Conservation (phyloP, 108 stramenopile genomes). For the Skeletonema costatum region DNA sequence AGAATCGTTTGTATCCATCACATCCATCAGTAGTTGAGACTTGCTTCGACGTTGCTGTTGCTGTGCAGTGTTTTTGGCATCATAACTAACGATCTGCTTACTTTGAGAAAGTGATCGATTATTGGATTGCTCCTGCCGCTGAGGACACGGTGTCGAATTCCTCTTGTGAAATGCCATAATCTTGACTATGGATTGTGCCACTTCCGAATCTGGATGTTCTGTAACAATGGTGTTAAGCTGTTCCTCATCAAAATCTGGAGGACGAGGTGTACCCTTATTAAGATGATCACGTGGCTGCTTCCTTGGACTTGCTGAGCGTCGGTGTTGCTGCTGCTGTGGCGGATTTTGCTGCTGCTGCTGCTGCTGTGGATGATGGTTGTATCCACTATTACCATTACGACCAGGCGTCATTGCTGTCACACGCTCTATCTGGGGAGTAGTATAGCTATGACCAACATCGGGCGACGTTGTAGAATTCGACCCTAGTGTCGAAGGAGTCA, state of each 20-base stretch:
- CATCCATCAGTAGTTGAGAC: not conserved
- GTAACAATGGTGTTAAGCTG: not conserved
- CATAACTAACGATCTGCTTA: not conserved
- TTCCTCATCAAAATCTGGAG: not conserved
- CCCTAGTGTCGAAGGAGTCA: not conserved
- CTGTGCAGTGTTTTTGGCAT: not conserved
- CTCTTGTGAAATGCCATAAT: not conserved
- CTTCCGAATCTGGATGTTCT: not conserved
- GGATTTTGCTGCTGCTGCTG: not conserved
- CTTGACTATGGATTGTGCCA: not conserved
- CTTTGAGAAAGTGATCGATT: not conserved
- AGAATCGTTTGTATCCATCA: not conserved
- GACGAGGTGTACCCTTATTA: not conserved
- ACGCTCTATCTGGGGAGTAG: no score
- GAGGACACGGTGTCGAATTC: not conserved
- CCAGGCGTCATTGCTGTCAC: no score
- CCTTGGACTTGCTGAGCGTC: not conserved
- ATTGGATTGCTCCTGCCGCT: not conserved
- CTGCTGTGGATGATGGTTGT: no score
- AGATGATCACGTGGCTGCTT: not conserved
- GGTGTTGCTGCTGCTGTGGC: not conserved
- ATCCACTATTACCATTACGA: no score
- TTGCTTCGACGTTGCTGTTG: not conserved
- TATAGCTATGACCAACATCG: not conserved
- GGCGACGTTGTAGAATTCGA: not conserved